Evolutionary conservation across 495 filamentous ascomycete genomes (phyloP).

Genomic region (Amniculicola lignicola): DNA sequence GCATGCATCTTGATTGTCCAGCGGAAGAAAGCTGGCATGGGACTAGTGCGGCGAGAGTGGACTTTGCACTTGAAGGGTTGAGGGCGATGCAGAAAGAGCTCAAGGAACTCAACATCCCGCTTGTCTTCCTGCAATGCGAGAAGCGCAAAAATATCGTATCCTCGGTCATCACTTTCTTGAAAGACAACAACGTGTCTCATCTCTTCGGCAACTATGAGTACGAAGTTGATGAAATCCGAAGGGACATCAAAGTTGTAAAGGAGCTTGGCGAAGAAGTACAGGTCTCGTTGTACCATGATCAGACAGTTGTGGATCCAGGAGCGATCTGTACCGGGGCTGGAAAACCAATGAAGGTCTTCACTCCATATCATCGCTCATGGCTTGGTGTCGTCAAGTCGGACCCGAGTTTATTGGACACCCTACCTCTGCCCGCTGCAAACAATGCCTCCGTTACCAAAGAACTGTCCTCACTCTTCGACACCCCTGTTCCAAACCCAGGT

Average conservation of each 20-base stretch:
- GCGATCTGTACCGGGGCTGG: conserved; percentile 38
- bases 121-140: conserved; percentile 39
- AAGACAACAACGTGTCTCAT: conserved; percentile 43
- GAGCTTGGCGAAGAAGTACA: conserved; percentile 21
- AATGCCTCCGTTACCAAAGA: conserved; percentile 29
- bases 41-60: conserved; percentile 43
- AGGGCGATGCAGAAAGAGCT: conserved; percentile 43
- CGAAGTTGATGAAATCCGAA: conserved; percentile 58
- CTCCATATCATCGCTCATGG: conserved; percentile 45
- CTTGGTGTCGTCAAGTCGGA: conserved; percentile 37
- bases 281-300: conserved; percentile 41
- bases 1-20: conserved; percentile 42
- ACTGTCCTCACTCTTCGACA: conserved; percentile 39
- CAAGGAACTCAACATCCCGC: conserved; percentile 43
- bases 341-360: conserved; percentile 48
- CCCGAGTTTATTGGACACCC: conserved; percentile 37
- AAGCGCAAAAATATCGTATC: conserved; percentile 40
- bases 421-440: conserved; percentile 36
- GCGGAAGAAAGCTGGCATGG: conserved; percentile 41
- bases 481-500: conserved; percentile 36
- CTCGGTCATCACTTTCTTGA: conserved; percentile 41
- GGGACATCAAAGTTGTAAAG: conserved; percentile 43
- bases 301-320: conserved; percentile 44
- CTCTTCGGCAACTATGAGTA: conserved; percentile 59
- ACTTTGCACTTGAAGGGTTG: conserved; percentile 47